Evolutionary conservation across 2,329 filamentous ascomycete genomes (phyloP).

Genomic region (Cadophora sp.): DNA sequence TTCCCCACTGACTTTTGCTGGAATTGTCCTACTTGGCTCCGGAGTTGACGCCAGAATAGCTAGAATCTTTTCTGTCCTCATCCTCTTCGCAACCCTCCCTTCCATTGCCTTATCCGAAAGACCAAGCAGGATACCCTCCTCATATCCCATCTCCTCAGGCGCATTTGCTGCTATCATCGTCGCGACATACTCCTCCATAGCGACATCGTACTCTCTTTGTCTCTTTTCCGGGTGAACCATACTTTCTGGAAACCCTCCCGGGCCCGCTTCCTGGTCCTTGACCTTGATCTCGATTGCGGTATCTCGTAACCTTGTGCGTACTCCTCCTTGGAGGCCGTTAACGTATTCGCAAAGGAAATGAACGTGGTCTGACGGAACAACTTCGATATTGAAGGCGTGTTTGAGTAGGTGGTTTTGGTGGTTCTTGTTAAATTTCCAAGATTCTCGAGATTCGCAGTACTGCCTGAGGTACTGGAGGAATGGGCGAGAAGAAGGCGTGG

Average conservation of each 20-base stretch:
- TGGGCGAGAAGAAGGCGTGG: constrained; percentile 54
- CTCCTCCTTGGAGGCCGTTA: constrained; percentile 76
- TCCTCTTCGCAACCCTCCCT: constrained; percentile 64
- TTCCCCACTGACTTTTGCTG: constrained; percentile 25
- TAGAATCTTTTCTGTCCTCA: constrained; percentile 65
- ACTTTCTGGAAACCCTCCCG: constrained; percentile 55
- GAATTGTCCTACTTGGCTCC: constrained; percentile 11
- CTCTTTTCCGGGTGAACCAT: constrained; percentile 55
- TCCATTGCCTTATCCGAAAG: constrained; percentile 59
- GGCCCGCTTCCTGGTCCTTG: constrained; percentile 59
- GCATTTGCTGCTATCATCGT: constrained; percentile 37
- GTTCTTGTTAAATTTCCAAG: constrained; percentile 98
- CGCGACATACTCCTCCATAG: constrained; percentile 47
- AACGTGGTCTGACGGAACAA: constrained; percentile 74
- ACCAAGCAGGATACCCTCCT: constrained; percentile 42
- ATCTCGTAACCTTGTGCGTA: constrained; percentile 71
- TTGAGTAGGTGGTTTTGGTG: constrained; percentile 86
- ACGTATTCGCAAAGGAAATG: constrained; percentile 78
- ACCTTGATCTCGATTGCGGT: constrained; percentile 67
- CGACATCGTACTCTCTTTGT: constrained; percentile 61
- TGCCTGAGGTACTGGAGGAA: constrained; percentile 79
- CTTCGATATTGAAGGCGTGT: constrained; percentile 75
- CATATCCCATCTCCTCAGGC: constrained; percentile 38
- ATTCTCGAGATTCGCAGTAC: constrained; percentile 72
- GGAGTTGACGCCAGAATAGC: constrained; percentile 52